Evolutionary conservation across 179 eudicot species (phyloP), one percentile per base, ranked within the genome.

Genomic region (Pouteria campechiana): DNA sequence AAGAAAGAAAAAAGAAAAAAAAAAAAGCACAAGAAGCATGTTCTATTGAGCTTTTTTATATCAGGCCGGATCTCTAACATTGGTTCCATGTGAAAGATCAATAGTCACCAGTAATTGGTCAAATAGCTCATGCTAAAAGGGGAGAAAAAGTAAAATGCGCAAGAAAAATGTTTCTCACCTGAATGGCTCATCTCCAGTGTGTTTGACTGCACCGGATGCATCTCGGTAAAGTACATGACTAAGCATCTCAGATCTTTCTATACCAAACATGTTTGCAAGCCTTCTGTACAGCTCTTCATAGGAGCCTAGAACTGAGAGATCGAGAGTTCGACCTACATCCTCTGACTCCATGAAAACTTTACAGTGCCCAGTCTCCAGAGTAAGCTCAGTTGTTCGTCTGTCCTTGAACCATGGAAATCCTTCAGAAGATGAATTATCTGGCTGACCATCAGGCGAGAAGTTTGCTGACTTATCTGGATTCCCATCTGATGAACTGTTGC

Each of bases 271-370:
- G 41, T 57, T 48, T 11, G 67, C 74, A 17, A 81, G 72, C 69
- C 48, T 72, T 24, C 50, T 44, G 68, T 72, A 65, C 38, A 79
- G 64, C 43, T 82, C 87, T 21, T 75, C 83, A 24, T 73, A 79
- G 3, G 88, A 72, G 4, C 44, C 50, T 0, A 83, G 58, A 28
- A 56, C 57, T 2, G 73, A 48, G 7, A 79, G 64, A 63, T 79
- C 82, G 37, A 83, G 75, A 16, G 88, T 79, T 27, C 82, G 84
- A 11, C 86, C 90, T 16, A 72, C 78, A 44, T 81, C 78, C 40
- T 74, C 90, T 0, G 86, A 76, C 36, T 75, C 87, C 73, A 81
- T 47, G 47, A 77, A 81, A 7, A 81, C 83, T 65, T 81, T 81
- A 31, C 92, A 81, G 11, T 77, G 78, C 33, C 92, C 88, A 17